These are phyloP conservation scores for Ogataea trehaloabstinens DNA, from an alignment of 805 yeast genomes.

Conservation along the genomic window DNA sequence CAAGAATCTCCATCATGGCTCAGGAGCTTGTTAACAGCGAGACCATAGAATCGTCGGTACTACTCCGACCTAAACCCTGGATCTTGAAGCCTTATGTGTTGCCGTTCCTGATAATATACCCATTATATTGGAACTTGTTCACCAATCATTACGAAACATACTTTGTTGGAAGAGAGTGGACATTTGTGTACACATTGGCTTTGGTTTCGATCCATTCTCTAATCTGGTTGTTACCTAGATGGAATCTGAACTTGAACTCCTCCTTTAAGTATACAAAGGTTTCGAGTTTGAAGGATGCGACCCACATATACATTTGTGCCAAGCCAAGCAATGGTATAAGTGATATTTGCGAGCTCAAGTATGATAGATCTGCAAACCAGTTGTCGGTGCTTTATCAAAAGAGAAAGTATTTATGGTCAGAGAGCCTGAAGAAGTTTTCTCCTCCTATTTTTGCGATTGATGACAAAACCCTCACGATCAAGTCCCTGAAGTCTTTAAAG, in stretches of 20 bases:
- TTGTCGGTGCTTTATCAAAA: conserved; percentile 83
- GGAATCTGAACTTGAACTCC: conserved; percentile 76
- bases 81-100: conserved; percentile 71
- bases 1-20: conserved; percentile 21
- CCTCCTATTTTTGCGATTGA: conserved; percentile 83
- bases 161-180: conserved; percentile 93
- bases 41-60: conserved; percentile 66
- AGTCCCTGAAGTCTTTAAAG: conserved; percentile 47
- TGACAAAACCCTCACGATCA: conserved; percentile 57
- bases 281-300: conserved; percentile 55
- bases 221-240: conserved; percentile 87
- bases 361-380: conserved; percentile 55
- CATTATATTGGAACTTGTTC: conserved; percentile 67
- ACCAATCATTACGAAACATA: conserved; percentile 69
- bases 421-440: conserved; percentile 51
- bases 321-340: conserved; percentile 85
- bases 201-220: conserved; percentile 70
- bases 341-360: conserved; percentile 65
- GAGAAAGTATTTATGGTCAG: conserved; percentile 77
- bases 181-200: conserved; percentile 79
- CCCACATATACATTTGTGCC: conserved; percentile 73
- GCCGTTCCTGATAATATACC: conserved; percentile 80
- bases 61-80: conserved; percentile 66
- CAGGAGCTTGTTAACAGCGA: conserved; percentile 61
- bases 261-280: conserved; percentile 64